These are phyloP conservation scores for Kodamaea kakaduensis DNA, from an alignment of 805 yeast species.

Conservation along the genomic window DNA sequence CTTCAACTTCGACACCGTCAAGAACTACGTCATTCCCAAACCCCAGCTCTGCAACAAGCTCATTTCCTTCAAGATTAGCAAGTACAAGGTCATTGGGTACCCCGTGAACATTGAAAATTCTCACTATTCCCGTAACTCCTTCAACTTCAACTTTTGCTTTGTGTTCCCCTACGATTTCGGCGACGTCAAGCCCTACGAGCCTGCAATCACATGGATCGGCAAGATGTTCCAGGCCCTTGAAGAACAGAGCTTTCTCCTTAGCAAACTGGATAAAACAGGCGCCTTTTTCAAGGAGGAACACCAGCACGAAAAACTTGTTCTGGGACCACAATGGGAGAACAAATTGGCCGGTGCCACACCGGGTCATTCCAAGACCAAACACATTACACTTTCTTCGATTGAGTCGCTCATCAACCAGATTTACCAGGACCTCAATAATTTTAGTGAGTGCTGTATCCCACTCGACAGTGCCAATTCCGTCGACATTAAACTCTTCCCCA, in stretches of 20 bases:
- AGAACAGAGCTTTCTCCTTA: constrained; percentile 77
- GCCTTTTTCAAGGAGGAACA: constrained; percentile 30
- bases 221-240: constrained; percentile 86
- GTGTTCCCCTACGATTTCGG: constrained; percentile 73
- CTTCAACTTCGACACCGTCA: constrained; percentile 79
- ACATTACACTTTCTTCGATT: constrained; percentile 42
- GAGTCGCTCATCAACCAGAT: constrained; percentile 81
- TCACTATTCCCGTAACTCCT: constrained; percentile 83
- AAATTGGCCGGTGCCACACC: constrained; percentile 21
- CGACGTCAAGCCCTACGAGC: constrained; percentile 82
- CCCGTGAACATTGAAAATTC: constrained; percentile 79
- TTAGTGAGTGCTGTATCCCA: constrained; percentile 94
- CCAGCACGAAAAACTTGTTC: constrained; percentile 6
- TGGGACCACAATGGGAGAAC: constrained; percentile 6
- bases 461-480: constrained; percentile 85
- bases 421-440: constrained; percentile 91
- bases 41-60: constrained; percentile 83
- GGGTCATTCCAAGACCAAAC: constrained; percentile 33
- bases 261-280: constrained; percentile 42
- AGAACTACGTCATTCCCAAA: constrained; percentile 91
- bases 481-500: constrained; percentile 90
- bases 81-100: constrained; percentile 73
- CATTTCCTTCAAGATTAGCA: constrained; percentile 66
- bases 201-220: constrained; percentile 78
- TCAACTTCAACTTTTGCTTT: constrained; percentile 89